These are phyloP conservation scores for Pouteria campechiana DNA, from an alignment of 179 eudicot genomes.

Conservation along the genomic window DNA sequence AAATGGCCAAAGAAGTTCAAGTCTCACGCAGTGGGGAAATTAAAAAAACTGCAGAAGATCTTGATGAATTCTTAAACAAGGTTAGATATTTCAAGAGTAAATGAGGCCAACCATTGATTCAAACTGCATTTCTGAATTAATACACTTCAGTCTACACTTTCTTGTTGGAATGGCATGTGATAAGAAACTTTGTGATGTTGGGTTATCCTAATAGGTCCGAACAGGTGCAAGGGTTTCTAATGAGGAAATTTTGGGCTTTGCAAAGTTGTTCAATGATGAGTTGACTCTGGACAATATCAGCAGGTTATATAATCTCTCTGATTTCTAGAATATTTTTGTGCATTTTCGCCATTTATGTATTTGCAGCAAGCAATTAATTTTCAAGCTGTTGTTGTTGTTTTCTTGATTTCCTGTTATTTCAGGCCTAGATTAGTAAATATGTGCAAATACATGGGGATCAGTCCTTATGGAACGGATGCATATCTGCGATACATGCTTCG, in stretches of 20 bases:
- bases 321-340: too few species aligned
- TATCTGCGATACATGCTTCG: conserved; percentile 90
- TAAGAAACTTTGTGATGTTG: conserved; percentile 1
- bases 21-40: conserved; percentile 70
- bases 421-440: conserved; percentile 89
- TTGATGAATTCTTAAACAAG: conserved; percentile 78
- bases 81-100: conserved; percentile 14
- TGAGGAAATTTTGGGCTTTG: conserved; percentile 75
- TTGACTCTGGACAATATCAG: conserved; percentile 86
- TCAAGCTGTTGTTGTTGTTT: too few species aligned
- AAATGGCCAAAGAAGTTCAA: conserved; percentile 95
- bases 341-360: too few species aligned
- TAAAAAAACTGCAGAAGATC: conserved; percentile 83
- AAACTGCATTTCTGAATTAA: background rate
- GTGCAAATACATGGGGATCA: conserved; percentile 97
- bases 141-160: background rate
- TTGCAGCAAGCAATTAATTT: too few species aligned
- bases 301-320: too few species aligned
- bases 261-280: conserved; percentile 90
- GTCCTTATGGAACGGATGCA: conserved; percentile 76
- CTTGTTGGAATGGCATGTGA: background rate
- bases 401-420: background rate
- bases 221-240: conserved; percentile 71
- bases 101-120: background rate
- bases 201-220: conserved; percentile 51